Evolutionary conservation across 441 rosid genomes (phyloP).

Genomic region (Pelargonium australe): DNA sequence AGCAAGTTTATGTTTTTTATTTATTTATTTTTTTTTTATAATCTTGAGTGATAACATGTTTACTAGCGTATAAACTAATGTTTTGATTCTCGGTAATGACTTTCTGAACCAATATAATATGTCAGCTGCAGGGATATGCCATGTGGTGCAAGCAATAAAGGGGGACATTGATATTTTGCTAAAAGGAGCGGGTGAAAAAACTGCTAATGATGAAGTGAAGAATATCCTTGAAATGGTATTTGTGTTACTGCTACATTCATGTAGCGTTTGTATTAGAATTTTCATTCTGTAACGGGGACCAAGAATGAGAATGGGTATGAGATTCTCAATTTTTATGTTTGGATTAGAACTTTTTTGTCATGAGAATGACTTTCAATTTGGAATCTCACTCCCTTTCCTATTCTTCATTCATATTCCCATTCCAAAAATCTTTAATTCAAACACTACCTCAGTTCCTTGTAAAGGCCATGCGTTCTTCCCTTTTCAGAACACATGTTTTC

Average conservation of each 20-base stretch:
- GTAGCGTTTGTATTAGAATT: no score
- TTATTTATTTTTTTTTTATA: background rate
- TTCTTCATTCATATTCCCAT: no score
- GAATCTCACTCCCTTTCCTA: no score
- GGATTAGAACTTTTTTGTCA: no score
- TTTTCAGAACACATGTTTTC: background rate
- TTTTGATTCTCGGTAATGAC: background rate
- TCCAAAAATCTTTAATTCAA: no score
- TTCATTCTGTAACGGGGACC: no score
- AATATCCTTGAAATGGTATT: constrained; percentile 64
- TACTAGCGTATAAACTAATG: background rate
- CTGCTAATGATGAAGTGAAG: constrained; percentile 58
- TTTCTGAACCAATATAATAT: background rate
- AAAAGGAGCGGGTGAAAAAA: constrained; percentile 53
- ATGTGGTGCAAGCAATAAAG: constrained; percentile 52
- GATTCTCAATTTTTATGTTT: no score
- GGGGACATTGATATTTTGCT: constrained; percentile 50
- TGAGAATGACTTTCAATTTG: no score
- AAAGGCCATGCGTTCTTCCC: background rate
- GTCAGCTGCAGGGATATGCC: constrained; percentile 47
- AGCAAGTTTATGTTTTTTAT: background rate
- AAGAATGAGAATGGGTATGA: no score
- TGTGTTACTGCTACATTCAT: constrained; percentile 1
- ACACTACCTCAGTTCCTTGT: background rate
- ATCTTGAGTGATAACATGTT: background rate